phyloP scores from a whole-genome alignment of 441 rosid species.

The Kokia cookei region DNA sequence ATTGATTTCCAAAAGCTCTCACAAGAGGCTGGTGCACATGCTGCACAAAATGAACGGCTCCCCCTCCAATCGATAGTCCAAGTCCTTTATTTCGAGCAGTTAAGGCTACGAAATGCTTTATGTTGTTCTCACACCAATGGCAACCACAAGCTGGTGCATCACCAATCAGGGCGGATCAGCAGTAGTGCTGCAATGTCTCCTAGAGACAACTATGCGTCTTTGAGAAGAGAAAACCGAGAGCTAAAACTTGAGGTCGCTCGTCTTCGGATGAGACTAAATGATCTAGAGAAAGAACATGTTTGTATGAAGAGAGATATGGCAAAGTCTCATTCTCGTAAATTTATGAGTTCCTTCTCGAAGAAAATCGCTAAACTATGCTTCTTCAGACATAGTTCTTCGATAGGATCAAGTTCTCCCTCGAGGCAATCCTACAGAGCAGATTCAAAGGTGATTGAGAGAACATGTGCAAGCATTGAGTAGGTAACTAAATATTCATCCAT shows the following conservation, averaged over 20 bases:
- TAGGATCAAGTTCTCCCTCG: conserved; percentile 93
- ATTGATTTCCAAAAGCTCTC: conserved; percentile 96
- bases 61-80: conserved; percentile 94
- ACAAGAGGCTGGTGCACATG: conserved; percentile 94
- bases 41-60: conserved; percentile 91
- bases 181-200: conserved; percentile 97
- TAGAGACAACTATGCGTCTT: conserved; percentile 85
- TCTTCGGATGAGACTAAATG: conserved; percentile 81
- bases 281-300: conserved; percentile 90
- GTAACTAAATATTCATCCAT: background rate
- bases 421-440: conserved; percentile 80
- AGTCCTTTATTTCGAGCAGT: conserved; percentile 90
- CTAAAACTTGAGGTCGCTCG: conserved; percentile 91
- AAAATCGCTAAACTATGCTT: conserved; percentile 71
- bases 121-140: conserved; percentile 64
- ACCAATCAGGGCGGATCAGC: conserved; percentile 81
- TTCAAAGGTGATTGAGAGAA: conserved; percentile 84
- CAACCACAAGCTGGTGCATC: conserved; percentile 64
- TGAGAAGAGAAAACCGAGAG: conserved; percentile 87
- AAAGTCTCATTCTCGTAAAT: conserved; percentile 78
- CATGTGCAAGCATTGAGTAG: conserved; percentile 84
- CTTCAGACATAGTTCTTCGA: conserved; percentile 72
- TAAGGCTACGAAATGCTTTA: conserved; percentile 74
- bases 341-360: conserved; percentile 82
- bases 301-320: conserved; percentile 96